These are phyloP conservation scores for Sambucus nigra DNA, from an alignment of 129 eudicot species.

Conservation along the genomic window DNA sequence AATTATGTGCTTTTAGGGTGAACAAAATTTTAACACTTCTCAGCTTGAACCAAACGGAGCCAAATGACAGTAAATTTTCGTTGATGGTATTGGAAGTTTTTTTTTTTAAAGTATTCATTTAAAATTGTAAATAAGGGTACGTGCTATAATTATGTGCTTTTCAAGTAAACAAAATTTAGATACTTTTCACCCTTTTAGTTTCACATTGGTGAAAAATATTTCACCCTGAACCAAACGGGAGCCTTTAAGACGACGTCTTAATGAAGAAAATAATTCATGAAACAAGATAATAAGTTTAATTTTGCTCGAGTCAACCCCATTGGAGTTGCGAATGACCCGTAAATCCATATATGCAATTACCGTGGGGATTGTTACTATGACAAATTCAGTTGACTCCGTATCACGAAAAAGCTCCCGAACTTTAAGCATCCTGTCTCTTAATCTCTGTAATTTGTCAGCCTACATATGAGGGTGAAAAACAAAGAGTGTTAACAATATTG, in stretches of 20 bases:
- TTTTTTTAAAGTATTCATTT: too few species aligned
- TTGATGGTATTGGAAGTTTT: too few species aligned
- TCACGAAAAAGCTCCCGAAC: conserved; percentile 95
- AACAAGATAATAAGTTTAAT: neutral
- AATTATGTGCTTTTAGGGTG: too few species aligned
- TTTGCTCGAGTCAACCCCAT: neutral
- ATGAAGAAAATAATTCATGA: neutral
- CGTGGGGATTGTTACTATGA: conserved; percentile 95
- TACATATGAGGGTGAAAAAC: conserved; percentile 17
- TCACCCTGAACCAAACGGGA: too few species aligned
- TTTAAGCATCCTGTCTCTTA: conserved; percentile 87
- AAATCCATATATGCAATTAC: conserved; percentile 25
- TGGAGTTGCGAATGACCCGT: neutral
- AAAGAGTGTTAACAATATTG: neutral
- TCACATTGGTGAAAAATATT: too few species aligned
- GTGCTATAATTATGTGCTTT: too few species aligned
- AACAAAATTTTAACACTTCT: too few species aligned
- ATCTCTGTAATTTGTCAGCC: conserved; percentile 66
- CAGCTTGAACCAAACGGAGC: too few species aligned
- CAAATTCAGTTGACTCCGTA: conserved; percentile 76
- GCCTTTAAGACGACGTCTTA: neutral
- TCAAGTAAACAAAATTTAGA: too few species aligned
- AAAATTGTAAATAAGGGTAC: too few species aligned
- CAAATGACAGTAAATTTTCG: too few species aligned
- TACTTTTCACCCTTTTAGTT: too few species aligned